Evolutionary conservation across 148 eudicot species (phyloP).

Genomic region (Silene conica): DNA sequence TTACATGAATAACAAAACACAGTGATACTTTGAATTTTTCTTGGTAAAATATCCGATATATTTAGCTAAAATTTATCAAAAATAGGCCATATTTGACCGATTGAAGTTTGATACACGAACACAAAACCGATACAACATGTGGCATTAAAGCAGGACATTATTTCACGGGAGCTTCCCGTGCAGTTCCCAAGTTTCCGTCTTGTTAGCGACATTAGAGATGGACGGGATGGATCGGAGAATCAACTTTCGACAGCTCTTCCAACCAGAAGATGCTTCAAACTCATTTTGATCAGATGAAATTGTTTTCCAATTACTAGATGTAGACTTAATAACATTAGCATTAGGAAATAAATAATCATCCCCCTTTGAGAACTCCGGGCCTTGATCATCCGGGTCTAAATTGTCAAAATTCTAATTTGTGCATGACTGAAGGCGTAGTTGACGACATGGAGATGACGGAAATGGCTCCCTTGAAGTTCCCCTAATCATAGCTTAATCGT

Average conservation of each 20-base stretch:
- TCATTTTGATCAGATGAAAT: slow-evolving; percentile 30
- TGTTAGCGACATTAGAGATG: slow-evolving; percentile 15
- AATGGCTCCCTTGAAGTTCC: not conserved
- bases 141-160: not conserved
- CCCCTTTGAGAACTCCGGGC: slow-evolving; percentile 12
- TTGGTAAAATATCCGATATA: too few species aligned
- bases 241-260: slow-evolving; percentile 38
- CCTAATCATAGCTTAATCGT: not conserved
- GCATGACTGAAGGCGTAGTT: slow-evolving; percentile 25
- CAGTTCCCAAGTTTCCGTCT: not conserved
- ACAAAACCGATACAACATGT: not conserved
- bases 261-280: slow-evolving; percentile 25
- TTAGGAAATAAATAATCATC: slow-evolving; percentile 17
- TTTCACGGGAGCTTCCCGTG: slow-evolving; percentile 13
- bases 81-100: too few species aligned
- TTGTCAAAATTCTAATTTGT: slow-evolving; percentile 13
- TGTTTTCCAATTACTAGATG: slow-evolving; percentile 38
- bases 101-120: not conserved
- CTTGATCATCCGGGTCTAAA: slow-evolving; percentile 22
- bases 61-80: too few species aligned
- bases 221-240: slow-evolving; percentile 38
- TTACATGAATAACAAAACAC: too few species aligned
- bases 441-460: slow-evolving; percentile 3
- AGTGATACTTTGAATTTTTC: too few species aligned
- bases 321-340: slow-evolving; percentile 23